These are phyloP conservation scores for Drechslera avenae DNA, from an alignment of 2,329 filamentous ascomycete species.

Conservation along the genomic window DNA sequence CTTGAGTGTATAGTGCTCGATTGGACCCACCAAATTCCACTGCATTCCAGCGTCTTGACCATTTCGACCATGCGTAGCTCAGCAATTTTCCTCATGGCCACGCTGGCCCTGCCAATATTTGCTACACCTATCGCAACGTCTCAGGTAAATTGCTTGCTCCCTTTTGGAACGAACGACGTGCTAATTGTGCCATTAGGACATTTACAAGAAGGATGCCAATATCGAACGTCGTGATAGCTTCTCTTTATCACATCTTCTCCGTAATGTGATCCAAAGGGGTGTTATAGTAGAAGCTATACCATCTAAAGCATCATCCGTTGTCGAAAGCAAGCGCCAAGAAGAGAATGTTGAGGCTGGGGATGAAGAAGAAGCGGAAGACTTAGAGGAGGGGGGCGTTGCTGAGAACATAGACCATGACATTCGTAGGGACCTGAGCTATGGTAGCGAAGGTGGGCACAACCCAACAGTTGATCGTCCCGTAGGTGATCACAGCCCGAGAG, in stretches of 20 bases:
- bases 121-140: constrained; percentile 7
- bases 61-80: constrained; percentile 13
- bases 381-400: too few species aligned
- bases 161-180: too few species aligned
- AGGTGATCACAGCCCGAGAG: too few species aligned
- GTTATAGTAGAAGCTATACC: not conserved
- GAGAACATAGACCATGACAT: too few species aligned
- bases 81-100: constrained; percentile 5
- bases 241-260: not conserved
- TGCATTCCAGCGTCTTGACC: not conserved
- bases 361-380: not conserved
- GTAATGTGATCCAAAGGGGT: not conserved
- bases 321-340: not conserved
- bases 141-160: not conserved
- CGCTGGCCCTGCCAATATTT: constrained; percentile 8
- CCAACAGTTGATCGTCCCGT: too few species aligned
- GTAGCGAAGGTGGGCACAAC: too few species aligned
- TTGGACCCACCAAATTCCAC: not conserved
- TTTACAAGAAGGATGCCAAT: not conserved
- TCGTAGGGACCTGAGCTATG: too few species aligned
- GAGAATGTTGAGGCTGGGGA: not conserved
- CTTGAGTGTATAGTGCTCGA: not conserved
- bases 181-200: not conserved
- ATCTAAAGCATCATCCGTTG: too few species aligned
- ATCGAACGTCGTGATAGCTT: not conserved